These are phyloP conservation scores for Cystobasidium pallidum DNA, from an alignment of 1,284 basidiomycete genomes.

Conservation along the genomic window DNA sequence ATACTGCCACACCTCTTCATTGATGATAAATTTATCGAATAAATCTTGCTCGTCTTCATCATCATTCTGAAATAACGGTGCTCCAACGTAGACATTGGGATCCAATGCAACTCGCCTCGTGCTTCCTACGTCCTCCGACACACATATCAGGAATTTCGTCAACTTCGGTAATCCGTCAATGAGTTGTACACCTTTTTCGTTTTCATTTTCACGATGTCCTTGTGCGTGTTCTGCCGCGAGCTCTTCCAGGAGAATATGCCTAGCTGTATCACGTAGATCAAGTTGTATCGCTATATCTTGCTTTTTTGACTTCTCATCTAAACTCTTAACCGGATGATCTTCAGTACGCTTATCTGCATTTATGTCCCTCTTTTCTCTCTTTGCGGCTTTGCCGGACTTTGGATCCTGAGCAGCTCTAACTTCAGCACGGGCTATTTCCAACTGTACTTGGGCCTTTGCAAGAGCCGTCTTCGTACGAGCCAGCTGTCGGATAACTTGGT, in stretches of 20 bases:
- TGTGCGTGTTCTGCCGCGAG: background rate
- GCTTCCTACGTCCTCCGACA: constrained; percentile 22
- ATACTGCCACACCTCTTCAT: constrained; percentile 18
- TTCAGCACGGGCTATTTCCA: constrained; percentile 7
- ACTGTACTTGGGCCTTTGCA: constrained; percentile 1
- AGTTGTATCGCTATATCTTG: background rate
- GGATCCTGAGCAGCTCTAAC: background rate
- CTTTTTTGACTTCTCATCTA: background rate
- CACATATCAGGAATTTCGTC: constrained; percentile 32
- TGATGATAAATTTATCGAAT: constrained; percentile 10
- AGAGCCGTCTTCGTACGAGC: constrained; percentile 1
- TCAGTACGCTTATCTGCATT: background rate
- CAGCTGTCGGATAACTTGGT: background rate
- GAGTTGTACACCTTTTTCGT: background rate
- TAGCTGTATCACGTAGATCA: constrained; percentile 10
- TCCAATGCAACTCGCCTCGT: constrained; percentile 14
- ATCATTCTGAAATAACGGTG: constrained; percentile 22
- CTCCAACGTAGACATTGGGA: background rate
- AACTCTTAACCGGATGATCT: background rate
- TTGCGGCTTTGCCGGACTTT: background rate
- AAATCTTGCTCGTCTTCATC: constrained; percentile 16
- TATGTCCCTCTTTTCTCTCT: background rate
- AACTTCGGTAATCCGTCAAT: constrained; percentile 4
- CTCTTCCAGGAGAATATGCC: constrained; percentile 20
- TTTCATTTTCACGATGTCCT: background rate